A percentile compares a stretch with the other conserved stretches of the same genome.
These are phyloP conservation scores for Salix caprea DNA, from an alignment of 345 rosid species.

Conservation along the genomic window DNA sequence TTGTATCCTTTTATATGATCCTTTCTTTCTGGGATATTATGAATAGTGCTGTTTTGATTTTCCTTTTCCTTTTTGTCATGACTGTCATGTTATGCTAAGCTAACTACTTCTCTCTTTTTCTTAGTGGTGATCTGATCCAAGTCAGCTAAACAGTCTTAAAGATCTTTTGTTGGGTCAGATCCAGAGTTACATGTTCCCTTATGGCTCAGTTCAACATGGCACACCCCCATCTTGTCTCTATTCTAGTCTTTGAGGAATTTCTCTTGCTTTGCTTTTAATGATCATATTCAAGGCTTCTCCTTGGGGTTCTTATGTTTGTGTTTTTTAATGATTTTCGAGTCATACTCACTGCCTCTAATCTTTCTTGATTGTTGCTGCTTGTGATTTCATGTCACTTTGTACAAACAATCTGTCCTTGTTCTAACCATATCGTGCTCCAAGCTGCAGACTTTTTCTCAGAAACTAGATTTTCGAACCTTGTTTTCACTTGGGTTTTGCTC, in stretches of 20 bases:
- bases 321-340: neutral
- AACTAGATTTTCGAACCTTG: constrained; percentile 19
- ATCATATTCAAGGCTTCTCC: constrained; percentile 17
- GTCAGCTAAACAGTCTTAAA: constrained; percentile 7
- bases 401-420: constrained; percentile 10
- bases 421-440: constrained; percentile 12
- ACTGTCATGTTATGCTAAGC: neutral
- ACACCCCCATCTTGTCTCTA: constrained; percentile 28
- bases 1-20: neutral
- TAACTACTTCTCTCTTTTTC: constrained; percentile 10
- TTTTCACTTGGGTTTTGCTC: constrained; percentile 14
- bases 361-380: constrained; percentile 13
- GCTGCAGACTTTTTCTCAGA: constrained; percentile 6
- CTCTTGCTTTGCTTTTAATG: constrained; percentile 6
- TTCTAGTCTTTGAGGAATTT: constrained; percentile 17
- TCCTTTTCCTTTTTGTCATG: neutral
- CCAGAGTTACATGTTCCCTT: constrained; percentile 28
- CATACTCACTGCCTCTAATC: constrained; percentile 3
- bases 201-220: constrained; percentile 31
- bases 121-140: constrained; percentile 11
- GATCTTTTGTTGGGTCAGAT: constrained; percentile 47
- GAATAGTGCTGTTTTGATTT: neutral
- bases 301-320: neutral
- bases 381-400: constrained; percentile 37
- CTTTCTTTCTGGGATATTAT: constrained; percentile 6